A percentile compares a stretch with the other conserved stretches of the same genome.
These are phyloP conservation scores for Fusarium palustre DNA, from an alignment of 2,329 filamentous ascomycete genomes.

Conservation along the genomic window DNA sequence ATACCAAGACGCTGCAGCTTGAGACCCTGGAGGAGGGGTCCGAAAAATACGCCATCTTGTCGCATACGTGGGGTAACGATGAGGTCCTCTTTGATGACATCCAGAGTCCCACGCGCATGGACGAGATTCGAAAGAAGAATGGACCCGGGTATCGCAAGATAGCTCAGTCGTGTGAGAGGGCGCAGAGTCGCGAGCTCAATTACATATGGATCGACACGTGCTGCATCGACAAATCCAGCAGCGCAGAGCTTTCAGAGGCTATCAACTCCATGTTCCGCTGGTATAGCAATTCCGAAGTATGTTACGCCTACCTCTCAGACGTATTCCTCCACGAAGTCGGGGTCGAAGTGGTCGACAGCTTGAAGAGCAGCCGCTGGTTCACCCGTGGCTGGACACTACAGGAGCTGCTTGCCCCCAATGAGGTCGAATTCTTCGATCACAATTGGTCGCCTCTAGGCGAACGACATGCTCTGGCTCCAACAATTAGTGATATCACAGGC, in stretches of 20 bases:
- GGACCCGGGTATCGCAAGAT: slow-evolving; percentile 43
- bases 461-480: slow-evolving; percentile 29
- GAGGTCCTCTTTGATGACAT: slow-evolving; percentile 45
- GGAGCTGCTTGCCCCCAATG: slow-evolving; percentile 43
- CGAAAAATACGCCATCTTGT: slow-evolving; percentile 44
- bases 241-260: slow-evolving; percentile 44
- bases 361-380: slow-evolving; percentile 45
- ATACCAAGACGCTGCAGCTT: slow-evolving; percentile 45
- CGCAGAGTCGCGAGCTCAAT: slow-evolving; percentile 36
- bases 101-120: slow-evolving; percentile 35
- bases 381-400: slow-evolving; percentile 45
- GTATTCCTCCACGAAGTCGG: slow-evolving; percentile 34
- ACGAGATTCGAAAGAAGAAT: slow-evolving; percentile 35
- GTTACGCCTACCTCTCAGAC: slow-evolving; percentile 44
- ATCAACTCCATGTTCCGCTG: slow-evolving; percentile 47
- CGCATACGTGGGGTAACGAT: slow-evolving; percentile 46
- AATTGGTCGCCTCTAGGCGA: slow-evolving; percentile 42
- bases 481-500: slow-evolving; percentile 43
- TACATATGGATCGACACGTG: slow-evolving; percentile 47
- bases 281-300: slow-evolving; percentile 40
- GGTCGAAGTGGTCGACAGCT: slow-evolving; percentile 19
- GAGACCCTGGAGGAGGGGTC: slow-evolving; percentile 34
- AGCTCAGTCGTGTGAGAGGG: slow-evolving; percentile 40
- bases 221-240: slow-evolving; percentile 46
- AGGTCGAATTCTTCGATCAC: slow-evolving; percentile 45